Base-by-base conservation (phyloP, 805 yeast genomes). In the Zygoascus tannicola region DNA sequence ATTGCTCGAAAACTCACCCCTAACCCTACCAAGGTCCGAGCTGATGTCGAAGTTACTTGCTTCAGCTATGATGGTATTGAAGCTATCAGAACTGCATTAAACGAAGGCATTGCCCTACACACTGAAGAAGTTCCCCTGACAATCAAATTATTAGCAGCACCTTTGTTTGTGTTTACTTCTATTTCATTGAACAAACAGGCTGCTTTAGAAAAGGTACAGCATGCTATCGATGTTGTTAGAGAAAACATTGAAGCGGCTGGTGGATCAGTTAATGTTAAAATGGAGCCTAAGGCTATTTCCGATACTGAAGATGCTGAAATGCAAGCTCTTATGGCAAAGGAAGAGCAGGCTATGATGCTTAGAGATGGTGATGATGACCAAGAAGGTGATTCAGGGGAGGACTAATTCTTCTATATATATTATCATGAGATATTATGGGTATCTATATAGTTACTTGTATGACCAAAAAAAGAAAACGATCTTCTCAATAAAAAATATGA, bases 261-360 rank as follows among this genome's bases (percentile, higher is more conserved):
- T 43, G 98, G 98, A 60, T 75, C 78, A 46, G 82, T 95, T 64
- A 85, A 84, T 54, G 82, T 90, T 52, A 87, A 94, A 44, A 90
- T 90, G 97, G 90, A 94, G 57, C 97, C 98, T 61, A 90, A 88
- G 78, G 97, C 97, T 35, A 97, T 92, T 54, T 87, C 97, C 45
- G 97, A 95, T 49, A 85, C 92, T 48, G 98, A 92, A 65, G 98
- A 92, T 65, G 97, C 96, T 48, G 97, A 88, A 69, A 77, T 92
- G 60, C 95, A 87, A 67, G 95, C 95, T 49, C 76, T 92, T 53
- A 80, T 92, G 77, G 97, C 90, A 69, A 77, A 85, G 62, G 85
- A 86, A 63, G 97, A 86, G 70, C 74, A 81, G 61, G 96, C 85
- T 64, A 88, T 84, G 60, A 78, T 80, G 62, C 80, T 81, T 57